Evolutionary conservation across 1,139 yeast species (phyloP).

Genomic region (Schizosaccharomyces versatilis): DNA sequence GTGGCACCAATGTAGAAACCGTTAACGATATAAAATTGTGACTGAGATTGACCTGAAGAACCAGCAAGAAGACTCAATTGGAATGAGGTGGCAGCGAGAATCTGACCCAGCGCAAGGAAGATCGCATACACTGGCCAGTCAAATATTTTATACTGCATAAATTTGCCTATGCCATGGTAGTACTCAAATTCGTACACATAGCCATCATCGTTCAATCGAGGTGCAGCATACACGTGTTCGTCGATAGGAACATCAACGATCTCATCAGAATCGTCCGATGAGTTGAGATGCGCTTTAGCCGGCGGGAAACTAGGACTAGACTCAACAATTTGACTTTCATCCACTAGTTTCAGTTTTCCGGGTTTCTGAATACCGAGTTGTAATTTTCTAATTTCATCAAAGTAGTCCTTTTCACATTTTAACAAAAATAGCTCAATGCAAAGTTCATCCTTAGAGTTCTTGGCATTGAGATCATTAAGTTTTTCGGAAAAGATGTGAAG

Average conservation of each 20-base stretch:
- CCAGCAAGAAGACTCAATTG: slow-evolving; percentile 8
- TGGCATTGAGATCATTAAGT: slow-evolving; percentile 6
- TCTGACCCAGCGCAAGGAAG: slow-evolving; percentile 6
- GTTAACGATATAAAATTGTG: slow-evolving; percentile 5
- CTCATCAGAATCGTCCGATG: neutral
- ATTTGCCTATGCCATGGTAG: neutral
- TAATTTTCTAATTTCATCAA: slow-evolving; percentile 6
- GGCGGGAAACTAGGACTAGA: neutral
- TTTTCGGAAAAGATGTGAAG: slow-evolving; percentile 7
- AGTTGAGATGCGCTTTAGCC: neutral
- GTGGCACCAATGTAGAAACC: slow-evolving; percentile 5
- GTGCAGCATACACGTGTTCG: neutral
- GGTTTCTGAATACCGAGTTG: slow-evolving; percentile 5
- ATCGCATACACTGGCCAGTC: slow-evolving; percentile 9
- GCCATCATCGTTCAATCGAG: neutral
- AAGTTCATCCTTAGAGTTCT: slow-evolving; percentile 7
- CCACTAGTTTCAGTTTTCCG: neutral
- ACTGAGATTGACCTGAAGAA: slow-evolving; percentile 3
- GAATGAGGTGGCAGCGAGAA: slow-evolving; percentile 7
- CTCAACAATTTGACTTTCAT: neutral
- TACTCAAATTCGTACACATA: slow-evolving; percentile 1
- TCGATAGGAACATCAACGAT: neutral
- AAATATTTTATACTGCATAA: slow-evolving; percentile 2
- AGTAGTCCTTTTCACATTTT: slow-evolving; percentile 8
- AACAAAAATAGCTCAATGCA: slow-evolving; percentile 10